A percentile compares a stretch with the other conserved stretches of the same genome.
Evolutionary conservation across 1,139 yeast genomes (phyloP).

Genomic region (Blastobotrys aristatus): DNA sequence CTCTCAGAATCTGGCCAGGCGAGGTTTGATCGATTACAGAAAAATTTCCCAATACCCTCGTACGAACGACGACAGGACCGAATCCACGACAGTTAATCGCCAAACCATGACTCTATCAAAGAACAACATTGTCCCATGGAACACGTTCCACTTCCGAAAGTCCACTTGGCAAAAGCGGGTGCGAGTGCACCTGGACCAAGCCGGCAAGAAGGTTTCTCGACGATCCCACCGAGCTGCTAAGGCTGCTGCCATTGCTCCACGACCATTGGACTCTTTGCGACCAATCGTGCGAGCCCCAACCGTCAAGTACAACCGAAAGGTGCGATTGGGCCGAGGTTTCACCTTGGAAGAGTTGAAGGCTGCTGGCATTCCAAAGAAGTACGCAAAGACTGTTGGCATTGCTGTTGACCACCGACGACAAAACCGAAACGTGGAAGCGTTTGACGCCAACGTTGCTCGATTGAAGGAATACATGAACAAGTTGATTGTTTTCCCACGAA

Average conservation of each 20-base stretch:
- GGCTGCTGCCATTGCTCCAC: conserved; percentile 96
- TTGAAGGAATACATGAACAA: conserved; percentile 94
- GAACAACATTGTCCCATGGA: conserved; percentile 62
- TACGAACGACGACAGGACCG: no score
- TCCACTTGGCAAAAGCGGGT: conserved; percentile 99
- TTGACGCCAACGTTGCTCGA: conserved; percentile 92
- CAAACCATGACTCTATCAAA: conserved; percentile 78
- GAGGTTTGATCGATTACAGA: no score
- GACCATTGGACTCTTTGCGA: conserved; percentile 93
- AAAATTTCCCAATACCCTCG: no score
- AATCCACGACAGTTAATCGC: no score
- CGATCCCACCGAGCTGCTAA: conserved; percentile 89
- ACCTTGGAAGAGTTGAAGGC: conserved; percentile 97
- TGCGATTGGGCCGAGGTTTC: conserved; percentile 99
- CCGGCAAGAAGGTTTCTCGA: conserved; percentile 98
- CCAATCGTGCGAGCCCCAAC: conserved; percentile 99
- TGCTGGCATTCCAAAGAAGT: conserved; percentile 90
- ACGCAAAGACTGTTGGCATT: conserved; percentile 97
- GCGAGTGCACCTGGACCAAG: conserved; percentile 98
- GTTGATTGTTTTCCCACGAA: conserved; percentile 93
- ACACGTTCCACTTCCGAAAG: conserved; percentile 71
- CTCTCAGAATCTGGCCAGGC: no score
- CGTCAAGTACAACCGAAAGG: conserved; percentile 97
- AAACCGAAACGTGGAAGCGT: conserved; percentile 95
- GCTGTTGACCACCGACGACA: conserved; percentile 99